Evolutionary conservation across 306 rosid genomes (phyloP).

Genomic region (Cucurbita maxima): DNA sequence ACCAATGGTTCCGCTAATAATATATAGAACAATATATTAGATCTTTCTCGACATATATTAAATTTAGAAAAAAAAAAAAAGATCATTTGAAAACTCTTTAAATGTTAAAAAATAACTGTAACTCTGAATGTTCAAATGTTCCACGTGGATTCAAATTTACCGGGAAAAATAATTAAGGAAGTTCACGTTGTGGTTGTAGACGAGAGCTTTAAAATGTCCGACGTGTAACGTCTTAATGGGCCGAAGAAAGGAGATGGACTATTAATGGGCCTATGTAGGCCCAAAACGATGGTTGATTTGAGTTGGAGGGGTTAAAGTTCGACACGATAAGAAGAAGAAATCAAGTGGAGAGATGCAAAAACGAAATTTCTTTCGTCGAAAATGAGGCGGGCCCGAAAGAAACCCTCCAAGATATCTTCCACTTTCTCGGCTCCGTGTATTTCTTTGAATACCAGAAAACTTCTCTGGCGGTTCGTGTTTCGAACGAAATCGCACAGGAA

Average conservation of each 20-base stretch:
- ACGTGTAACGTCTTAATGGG: not conserved
- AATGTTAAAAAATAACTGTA: too few relatives aligned
- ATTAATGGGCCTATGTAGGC: not conserved
- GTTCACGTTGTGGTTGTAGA: not conserved
- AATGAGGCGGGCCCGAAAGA: conserved; percentile 1
- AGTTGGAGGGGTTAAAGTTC: conserved; percentile 1
- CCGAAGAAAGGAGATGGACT: not conserved
- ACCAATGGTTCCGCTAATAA: too few relatives aligned
- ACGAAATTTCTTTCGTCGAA: not conserved
- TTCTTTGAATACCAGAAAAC: not conserved
- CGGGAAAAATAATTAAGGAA: not conserved
- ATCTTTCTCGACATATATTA: too few relatives aligned
- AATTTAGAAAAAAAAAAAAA: too few relatives aligned
- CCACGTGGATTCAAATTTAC: not conserved
- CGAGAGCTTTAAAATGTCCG: not conserved
- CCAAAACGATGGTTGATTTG: not conserved
- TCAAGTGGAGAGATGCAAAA: not conserved
- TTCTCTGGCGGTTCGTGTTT: not conserved
- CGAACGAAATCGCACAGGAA: not conserved
- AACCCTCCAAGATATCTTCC: conserved; percentile 5
- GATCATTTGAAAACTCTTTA: too few relatives aligned
- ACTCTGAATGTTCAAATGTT: too few relatives aligned
- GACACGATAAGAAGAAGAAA: not conserved
- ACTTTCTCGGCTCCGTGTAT: not conserved
- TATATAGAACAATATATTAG: too few relatives aligned